A percentile compares a stretch with the other conserved stretches of the same genome.
phyloP scores from a whole-genome alignment of 768 basidiomycete species.

The Boletus sp. region DNA sequence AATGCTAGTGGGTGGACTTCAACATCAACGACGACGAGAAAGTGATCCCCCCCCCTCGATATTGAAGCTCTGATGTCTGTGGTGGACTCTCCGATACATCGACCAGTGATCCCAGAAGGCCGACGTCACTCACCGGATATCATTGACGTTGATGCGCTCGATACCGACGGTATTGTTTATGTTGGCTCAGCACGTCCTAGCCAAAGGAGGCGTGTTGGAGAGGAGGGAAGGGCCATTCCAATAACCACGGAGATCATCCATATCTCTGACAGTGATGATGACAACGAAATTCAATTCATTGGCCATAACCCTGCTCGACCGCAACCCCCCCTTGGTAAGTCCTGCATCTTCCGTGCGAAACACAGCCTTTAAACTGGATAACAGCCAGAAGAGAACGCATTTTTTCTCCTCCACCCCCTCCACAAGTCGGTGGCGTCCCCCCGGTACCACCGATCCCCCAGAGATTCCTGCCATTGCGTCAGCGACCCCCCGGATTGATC shows the following conservation, averaged over 20 bases:
- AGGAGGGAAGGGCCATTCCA: conserved; percentile 19
- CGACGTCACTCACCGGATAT: conserved; percentile 27
- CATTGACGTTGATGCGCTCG: conserved; percentile 45
- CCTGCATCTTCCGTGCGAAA: not conserved
- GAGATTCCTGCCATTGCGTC: conserved; percentile 39
- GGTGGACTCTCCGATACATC: conserved; percentile 8
- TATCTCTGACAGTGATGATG: conserved; percentile 42
- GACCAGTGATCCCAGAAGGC: conserved; percentile 10
- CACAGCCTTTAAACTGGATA: not conserved
- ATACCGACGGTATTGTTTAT: conserved; percentile 32
- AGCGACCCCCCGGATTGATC: conserved; percentile 41
- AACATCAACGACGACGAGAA: conserved; percentile 22
- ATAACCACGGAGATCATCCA: conserved; percentile 29
- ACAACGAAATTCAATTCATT: conserved; percentile 28
- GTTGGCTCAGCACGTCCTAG: conserved; percentile 21
- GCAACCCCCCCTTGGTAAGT: conserved; percentile 18
- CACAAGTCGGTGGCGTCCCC: conserved; percentile 39
- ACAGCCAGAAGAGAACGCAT: conserved; percentile 26
- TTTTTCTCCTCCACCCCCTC: conserved; percentile 50
- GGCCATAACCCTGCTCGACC: conserved; percentile 22
- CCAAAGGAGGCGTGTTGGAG: conserved; percentile 26
- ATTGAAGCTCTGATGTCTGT: conserved; percentile 19
- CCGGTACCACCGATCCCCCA: conserved; percentile 53
- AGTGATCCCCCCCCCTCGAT: not conserved
- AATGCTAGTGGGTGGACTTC: not conserved